Evolutionary conservation across 2,329 filamentous ascomycete species (phyloP), one percentile per base, ranked within the genome.

Genomic region (Drechslerella dactyloides): DNA sequence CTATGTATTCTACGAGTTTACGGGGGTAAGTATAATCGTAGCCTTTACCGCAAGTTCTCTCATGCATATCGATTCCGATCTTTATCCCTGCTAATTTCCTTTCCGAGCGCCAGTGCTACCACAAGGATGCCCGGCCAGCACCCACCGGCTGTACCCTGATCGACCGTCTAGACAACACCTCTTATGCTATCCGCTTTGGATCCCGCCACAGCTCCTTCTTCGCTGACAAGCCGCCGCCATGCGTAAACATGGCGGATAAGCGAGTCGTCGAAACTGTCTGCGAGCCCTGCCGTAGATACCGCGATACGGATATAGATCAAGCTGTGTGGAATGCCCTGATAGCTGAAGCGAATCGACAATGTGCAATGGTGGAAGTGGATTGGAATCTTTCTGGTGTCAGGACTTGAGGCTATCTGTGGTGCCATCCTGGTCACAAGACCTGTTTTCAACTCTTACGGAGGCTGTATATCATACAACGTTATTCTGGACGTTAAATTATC

Each of bases 171-270:
- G 15, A 44, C n/a, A 27, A 10, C 19, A 60, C 46, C 17, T 33
- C 27, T 33, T 72, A 64, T 21, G 11, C 51, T 2, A 37, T 46
- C 24, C 50, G 51, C 5, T 52, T 55, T 10, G 24, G 24, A 8
- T 24, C 61, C 23, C 68, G 68, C n/a, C 64, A 72, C 24, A 19
- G 6, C 15, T 65, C 68, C 1, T 65, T 60, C 55, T 72, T 65
- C 33, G 68, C 60, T 2, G 56, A 65, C 0, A 40, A 33, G n/a
- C 58, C 60, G 3, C 60, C 68, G 1, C 15, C 35, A 4, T 72
- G 68, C 17, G 19, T 35, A 4, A 65, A 64, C 21, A 35, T 24
- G n/a, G 10, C 40, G 7, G 19, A n/a, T 3, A 30, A 65, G n/a
- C 40, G 35, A 6, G 6, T 17, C 6, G 4, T 40, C 4, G 1